Conservation (phyloP, 169 alveolate species). For the Plasmodium gonderi region DNA sequence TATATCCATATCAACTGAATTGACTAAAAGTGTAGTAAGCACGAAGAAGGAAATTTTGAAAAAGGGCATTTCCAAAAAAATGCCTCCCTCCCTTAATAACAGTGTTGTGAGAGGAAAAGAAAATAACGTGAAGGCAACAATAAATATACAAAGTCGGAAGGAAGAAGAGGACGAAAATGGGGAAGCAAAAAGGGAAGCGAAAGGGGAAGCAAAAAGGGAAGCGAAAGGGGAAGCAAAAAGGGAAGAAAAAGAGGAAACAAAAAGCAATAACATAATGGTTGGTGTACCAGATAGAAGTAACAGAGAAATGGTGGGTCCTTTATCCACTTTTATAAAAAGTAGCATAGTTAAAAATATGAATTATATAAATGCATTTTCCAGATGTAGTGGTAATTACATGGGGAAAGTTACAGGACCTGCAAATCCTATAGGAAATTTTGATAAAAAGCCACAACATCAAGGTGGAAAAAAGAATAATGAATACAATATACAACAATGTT, state of each 20-base stretch:
- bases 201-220: neutral
- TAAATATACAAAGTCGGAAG: no score
- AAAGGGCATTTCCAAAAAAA: neutral
- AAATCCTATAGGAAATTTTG: neutral
- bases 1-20: neutral
- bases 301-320: conserved; percentile 14
- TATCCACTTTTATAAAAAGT: conserved; percentile 27
- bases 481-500: neutral
- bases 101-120: no score
- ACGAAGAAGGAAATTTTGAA: neutral
- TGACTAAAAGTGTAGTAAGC: neutral
- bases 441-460: conserved; percentile 35
- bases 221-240: no score
- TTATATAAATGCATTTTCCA: conserved; percentile 60
- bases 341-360: conserved; percentile 6
- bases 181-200: no score
- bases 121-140: no score
- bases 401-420: conserved; percentile 67
- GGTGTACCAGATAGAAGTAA: neutral
- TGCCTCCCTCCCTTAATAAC: no score
- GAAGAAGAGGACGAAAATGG: no score
- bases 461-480: neutral
- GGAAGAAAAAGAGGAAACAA: no score
- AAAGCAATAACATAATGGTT: neutral
- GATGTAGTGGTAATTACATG: conserved; percentile 38